Evolutionary conservation across 495 filamentous ascomycete species (phyloP).

Genomic region (Bacidia rubella): DNA sequence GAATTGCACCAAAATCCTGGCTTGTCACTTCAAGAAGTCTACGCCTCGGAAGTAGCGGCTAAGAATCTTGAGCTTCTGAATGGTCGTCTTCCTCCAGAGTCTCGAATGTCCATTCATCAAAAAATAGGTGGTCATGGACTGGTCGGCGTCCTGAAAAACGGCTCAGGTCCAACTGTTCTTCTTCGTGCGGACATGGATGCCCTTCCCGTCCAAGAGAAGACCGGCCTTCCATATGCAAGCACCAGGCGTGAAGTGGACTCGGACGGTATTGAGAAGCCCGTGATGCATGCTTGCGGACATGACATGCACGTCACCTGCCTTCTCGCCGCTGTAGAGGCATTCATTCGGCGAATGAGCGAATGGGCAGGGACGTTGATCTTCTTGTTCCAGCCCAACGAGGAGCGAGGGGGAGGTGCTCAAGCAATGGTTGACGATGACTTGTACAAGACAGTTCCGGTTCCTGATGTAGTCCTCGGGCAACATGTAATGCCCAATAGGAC

Average conservation of each 20-base stretch:
- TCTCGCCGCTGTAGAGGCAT: slow-evolving; percentile 33
- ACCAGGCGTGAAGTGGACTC: slow-evolving; percentile 28
- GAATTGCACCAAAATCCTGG: slow-evolving; percentile 43
- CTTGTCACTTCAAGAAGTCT: slow-evolving; percentile 39
- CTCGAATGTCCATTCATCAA: slow-evolving; percentile 19
- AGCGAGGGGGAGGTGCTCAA: slow-evolving; percentile 36
- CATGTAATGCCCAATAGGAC: slow-evolving; percentile 37
- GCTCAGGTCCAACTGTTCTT: slow-evolving; percentile 34
- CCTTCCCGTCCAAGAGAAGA: slow-evolving; percentile 38
- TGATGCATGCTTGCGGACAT: slow-evolving; percentile 45
- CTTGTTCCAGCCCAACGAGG: slow-evolving; percentile 42
- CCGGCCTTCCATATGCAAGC: slow-evolving; percentile 36
- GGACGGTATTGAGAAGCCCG: slow-evolving; percentile 31
- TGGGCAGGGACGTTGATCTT: slow-evolving; percentile 42
- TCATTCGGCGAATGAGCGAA: slow-evolving; percentile 19
- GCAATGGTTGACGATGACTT: slow-evolving; percentile 42
- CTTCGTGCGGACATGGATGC: slow-evolving; percentile 44
- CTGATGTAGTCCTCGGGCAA: slow-evolving; percentile 38
- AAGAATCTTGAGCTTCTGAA: slow-evolving; percentile 19
- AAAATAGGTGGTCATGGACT: slow-evolving; percentile 36
- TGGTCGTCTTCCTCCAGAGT: slow-evolving; percentile 20
- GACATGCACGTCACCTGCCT: slow-evolving; percentile 45
- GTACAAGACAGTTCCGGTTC: slow-evolving; percentile 33
- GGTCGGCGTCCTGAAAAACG: slow-evolving; percentile 33
- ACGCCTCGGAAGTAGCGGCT: slow-evolving; percentile 32